Percentiles rank a stretch among this genome's conserved stretches.
These are phyloP conservation scores for Cryptococcus jaspeensis DNA, from an alignment of 1,284 basidiomycete genomes.

Conservation along the genomic window DNA sequence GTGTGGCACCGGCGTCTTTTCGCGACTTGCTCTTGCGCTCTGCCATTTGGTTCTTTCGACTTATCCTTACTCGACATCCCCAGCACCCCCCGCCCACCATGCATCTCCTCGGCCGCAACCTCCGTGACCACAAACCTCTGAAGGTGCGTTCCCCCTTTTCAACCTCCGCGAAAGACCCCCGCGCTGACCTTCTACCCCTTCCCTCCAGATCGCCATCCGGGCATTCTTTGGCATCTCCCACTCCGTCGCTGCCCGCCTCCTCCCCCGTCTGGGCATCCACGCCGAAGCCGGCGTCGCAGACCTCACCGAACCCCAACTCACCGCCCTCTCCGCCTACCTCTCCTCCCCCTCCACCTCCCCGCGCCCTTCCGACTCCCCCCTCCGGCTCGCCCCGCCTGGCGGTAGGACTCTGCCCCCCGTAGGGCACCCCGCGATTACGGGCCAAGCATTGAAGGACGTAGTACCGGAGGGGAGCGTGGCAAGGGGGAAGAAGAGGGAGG, in stretches of 20 bases:
- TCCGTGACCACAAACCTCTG: conserved; percentile 54
- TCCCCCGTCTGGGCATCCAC: conserved; percentile 57
- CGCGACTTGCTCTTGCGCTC: background rate
- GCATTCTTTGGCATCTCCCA: conserved; percentile 58
- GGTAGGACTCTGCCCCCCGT: background rate
- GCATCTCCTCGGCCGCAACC: conserved; percentile 54
- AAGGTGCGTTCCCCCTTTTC: conserved; percentile 38
- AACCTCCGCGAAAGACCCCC: background rate
- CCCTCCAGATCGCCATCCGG: conserved; percentile 54
- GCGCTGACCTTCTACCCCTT: background rate
- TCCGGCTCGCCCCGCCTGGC: conserved; percentile 19
- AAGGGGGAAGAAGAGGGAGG: conserved; percentile 17
- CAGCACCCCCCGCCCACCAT: conserved; percentile 22
- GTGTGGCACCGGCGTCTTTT: background rate
- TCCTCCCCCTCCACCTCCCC: conserved; percentile 53
- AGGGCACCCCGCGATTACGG: conserved; percentile 3
- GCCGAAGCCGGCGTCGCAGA: conserved; percentile 47
- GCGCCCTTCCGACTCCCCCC: conserved; percentile 17
- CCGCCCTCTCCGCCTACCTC: conserved; percentile 56
- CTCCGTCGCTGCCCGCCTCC: conserved; percentile 51
- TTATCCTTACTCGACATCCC: background rate
- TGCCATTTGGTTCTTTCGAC: background rate
- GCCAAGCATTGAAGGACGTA: background rate
- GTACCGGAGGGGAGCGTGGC: background rate
- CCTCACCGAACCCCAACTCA: conserved; percentile 57